phyloP scores from a whole-genome alignment of 768 basidiomycete genomes.

The Candolleomyces aberdarensis region DNA sequence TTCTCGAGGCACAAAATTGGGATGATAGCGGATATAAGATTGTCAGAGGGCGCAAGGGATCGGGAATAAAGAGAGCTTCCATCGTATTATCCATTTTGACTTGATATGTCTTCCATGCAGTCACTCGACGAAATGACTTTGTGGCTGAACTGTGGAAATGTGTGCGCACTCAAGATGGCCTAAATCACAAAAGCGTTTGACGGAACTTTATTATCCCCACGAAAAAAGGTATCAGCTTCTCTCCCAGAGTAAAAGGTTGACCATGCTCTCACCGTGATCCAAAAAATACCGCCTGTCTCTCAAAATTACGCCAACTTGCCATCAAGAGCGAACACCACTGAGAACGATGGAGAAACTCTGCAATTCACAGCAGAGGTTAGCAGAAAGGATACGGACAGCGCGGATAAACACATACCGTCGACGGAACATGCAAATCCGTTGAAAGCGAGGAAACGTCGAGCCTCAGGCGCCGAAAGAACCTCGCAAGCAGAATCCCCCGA shows the following conservation, averaged over 20 bases:
- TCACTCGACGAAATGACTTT: background rate
- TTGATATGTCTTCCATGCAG: constrained; percentile 1
- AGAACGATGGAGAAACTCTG: background rate
- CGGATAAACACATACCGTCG: background rate
- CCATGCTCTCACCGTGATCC: background rate
- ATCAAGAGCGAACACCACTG: background rate
- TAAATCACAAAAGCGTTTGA: background rate
- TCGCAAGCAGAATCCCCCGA: background rate
- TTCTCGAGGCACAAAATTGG: constrained; percentile 3
- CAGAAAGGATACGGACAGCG: no score
- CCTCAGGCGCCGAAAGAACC: background rate
- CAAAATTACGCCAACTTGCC: background rate
- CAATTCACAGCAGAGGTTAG: background rate
- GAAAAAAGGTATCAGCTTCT: background rate
- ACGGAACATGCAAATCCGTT: background rate
- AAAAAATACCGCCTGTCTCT: background rate
- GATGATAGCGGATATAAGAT: constrained; percentile 1
- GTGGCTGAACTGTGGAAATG: background rate
- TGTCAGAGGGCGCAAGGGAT: background rate
- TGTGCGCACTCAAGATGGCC: background rate
- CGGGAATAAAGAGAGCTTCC: background rate
- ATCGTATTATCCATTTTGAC: background rate
- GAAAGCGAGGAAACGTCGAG: background rate
- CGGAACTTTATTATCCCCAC: background rate
- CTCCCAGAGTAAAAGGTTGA: background rate